Evolutionary conservation across 75 land plant species (phyloP), one percentile per base, ranked within the genome.

Genomic region (Adiantum capillusveneris): DNA sequence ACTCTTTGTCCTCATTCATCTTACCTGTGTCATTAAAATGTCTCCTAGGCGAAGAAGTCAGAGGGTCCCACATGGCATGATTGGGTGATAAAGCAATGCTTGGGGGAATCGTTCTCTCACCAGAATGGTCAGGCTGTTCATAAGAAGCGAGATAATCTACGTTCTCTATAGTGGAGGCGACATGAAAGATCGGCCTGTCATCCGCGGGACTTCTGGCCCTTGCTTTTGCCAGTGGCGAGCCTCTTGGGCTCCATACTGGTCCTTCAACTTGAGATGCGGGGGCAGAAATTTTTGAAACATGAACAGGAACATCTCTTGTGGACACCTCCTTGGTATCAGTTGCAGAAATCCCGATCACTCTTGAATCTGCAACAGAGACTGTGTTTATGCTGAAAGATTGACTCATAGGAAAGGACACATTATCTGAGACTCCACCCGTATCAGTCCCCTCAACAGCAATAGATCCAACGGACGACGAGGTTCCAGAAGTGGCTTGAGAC

Each of bases 191-290:
- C n/a, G n/a, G n/a, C n/a, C 55, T 53, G 57, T 44, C 51, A 46
- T 60, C 72, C 31, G 66, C 26, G 54, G 76, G 78, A 64, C 75
- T 83, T 24, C 64, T 71, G 7, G 79, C 59, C 22, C 72, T 73
- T 52, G 79, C 68, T 22, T 60, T 55, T 29, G 59, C 65, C 20
- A 79, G 44, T n/a, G 49, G 49, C 17, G 77, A 66, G 52, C 71
- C 34, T 20, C 75, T 68, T 20, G 80, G 80, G 58, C 78, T 77
- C 64, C 62, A 46, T 9, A 46, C n/a, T 34, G 37, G 3, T 34
- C 3, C 7, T 9, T 34, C 37, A 34, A 34, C 37, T 34, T 34
- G 7, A 34, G 37, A 9, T 34, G 37, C 37, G 9, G 37, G 37
- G 9, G 7, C 9, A 5, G 37, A 34, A 34, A 3, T 9, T 9